phyloP scores from a whole-genome alignment of 345 rosid genomes.

The Bruguiera gymnorhiza region DNA sequence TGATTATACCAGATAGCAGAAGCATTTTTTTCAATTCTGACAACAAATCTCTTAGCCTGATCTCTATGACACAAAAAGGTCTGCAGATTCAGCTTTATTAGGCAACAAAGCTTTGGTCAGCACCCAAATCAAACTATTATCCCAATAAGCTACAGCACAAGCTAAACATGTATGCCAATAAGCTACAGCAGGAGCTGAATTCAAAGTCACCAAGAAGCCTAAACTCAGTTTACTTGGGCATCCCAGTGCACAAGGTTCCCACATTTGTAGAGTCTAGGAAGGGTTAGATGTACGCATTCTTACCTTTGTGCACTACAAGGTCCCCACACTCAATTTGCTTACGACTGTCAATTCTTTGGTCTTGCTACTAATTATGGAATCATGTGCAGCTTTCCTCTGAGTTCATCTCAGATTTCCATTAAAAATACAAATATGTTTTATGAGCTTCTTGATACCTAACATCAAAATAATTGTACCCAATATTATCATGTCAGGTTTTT shows the following conservation, averaged over 20 bases:
- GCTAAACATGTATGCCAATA: not conserved
- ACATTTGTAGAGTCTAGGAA: too few species aligned
- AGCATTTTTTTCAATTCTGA: not conserved
- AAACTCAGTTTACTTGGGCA: too few species aligned
- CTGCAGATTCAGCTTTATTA: not conserved
- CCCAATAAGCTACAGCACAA: not conserved
- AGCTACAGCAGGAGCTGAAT: not conserved
- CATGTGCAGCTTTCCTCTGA: not conserved
- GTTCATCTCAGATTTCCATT: not conserved
- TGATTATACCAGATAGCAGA: not conserved
- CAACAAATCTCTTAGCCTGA: not conserved
- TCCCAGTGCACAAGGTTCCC: too few species aligned
- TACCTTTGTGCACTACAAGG: too few species aligned
- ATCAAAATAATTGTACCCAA: not conserved
- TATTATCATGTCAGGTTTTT: not conserved
- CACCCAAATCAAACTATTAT: not conserved
- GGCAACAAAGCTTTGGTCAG: conserved; percentile 1
- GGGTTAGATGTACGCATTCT: too few species aligned
- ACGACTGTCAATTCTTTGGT: not conserved
- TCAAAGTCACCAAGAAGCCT: not conserved
- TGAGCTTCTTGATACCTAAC: not conserved
- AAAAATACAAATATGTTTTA: not conserved
- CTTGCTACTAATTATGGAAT: not conserved
- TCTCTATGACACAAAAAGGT: not conserved
- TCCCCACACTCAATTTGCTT: too few species aligned